Evolutionary conservation across 441 rosid species (phyloP).

Genomic region (Pelargonium australe): DNA sequence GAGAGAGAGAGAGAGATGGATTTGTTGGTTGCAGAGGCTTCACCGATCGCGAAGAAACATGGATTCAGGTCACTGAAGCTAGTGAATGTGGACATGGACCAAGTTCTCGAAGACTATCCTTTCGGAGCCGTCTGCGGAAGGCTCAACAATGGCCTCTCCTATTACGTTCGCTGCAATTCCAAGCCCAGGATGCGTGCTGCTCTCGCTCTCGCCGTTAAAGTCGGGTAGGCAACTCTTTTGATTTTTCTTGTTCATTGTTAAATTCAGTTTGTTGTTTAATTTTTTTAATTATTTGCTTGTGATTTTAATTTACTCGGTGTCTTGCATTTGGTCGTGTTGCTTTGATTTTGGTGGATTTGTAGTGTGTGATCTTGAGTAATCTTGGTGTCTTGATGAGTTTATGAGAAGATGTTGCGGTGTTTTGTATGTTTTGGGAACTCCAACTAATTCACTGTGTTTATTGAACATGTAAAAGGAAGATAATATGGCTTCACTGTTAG

Average conservation of each 20-base stretch:
- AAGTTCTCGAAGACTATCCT: slow-evolving; percentile 50
- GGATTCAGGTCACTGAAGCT: slow-evolving; percentile 82
- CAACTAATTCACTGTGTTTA: background rate
- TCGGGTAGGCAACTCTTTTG: slow-evolving; percentile 45
- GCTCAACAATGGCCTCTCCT: slow-evolving; percentile 76
- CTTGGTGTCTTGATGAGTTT: background rate
- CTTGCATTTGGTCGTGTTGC: no score
- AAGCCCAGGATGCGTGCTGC: slow-evolving; percentile 93
- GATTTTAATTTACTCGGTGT: no score
- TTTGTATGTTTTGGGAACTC: background rate
- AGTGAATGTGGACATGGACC: slow-evolving; percentile 51
- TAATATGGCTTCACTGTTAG: no score
- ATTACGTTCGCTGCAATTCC: slow-evolving; percentile 79
- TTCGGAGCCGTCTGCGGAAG: slow-evolving; percentile 69
- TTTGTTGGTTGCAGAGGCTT: slow-evolving; percentile 57
- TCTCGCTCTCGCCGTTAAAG: slow-evolving; percentile 81
- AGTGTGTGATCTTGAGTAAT: background rate
- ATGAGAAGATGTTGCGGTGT: background rate
- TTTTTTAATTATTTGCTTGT: no score
- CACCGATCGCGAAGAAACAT: slow-evolving; percentile 51
- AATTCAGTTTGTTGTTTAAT: background rate
- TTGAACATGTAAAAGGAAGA: background rate
- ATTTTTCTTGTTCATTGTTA: background rate
- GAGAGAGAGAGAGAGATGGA: slow-evolving; percentile 39
- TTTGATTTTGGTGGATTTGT: background rate